These are phyloP conservation scores for Colletotrichum tropicale DNA, from an alignment of 2,329 filamentous ascomycete species.

Conservation along the genomic window DNA sequence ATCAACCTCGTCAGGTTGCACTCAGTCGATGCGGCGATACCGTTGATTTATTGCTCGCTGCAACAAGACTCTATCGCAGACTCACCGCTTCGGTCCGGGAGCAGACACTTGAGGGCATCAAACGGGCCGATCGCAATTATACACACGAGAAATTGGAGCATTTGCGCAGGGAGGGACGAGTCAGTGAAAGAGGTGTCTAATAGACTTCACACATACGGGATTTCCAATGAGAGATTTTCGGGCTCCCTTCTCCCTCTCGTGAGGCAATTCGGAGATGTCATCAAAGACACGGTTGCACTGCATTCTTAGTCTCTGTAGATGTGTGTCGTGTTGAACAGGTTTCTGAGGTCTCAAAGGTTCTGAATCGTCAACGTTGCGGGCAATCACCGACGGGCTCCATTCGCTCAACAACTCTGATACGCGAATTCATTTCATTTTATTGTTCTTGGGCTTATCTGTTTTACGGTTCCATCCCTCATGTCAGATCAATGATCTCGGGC, in stretches of 20 bases:
- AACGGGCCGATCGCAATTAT: neutral
- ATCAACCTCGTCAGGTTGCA: neutral
- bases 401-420: neutral
- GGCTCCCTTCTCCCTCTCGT: neutral
- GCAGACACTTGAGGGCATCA: neutral
- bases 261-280: neutral
- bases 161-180: neutral
- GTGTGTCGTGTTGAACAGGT: neutral
- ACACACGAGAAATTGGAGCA: neutral
- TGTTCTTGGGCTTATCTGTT: neutral
- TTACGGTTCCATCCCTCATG: neutral
- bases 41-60: neutral
- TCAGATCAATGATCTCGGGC: slow-evolving; percentile 4
- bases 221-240: neutral
- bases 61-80: neutral
- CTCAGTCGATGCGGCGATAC: neutral
- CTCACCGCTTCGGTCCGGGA: neutral
- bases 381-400: neutral
- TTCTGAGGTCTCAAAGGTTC: neutral
- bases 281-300: neutral
- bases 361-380: neutral
- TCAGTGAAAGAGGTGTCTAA: neutral
- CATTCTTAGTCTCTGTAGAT: neutral
- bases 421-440: neutral
- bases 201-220: neutral